Percentiles rank a stretch among this genome's conserved stretches.
These are phyloP conservation scores for Adiantum capillusveneris DNA, from an alignment of 75 land plant species.

Conservation along the genomic window DNA sequence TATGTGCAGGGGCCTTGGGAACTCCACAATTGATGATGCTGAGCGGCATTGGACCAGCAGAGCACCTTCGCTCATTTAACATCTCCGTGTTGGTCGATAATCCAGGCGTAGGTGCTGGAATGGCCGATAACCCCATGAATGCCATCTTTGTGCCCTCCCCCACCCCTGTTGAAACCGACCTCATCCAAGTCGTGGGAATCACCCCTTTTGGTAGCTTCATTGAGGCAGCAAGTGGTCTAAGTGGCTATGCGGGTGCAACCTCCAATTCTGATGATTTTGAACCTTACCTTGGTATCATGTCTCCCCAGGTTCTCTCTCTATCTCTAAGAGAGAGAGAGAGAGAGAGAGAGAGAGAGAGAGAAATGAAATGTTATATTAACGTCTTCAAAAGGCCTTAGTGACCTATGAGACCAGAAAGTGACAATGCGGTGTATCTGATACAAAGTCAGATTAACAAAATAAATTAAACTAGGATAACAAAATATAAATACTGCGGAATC, in stretches of 20 bases:
- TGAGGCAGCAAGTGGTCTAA: slow-evolving; percentile 71
- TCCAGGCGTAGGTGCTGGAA: slow-evolving; percentile 52
- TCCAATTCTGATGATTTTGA: neutral
- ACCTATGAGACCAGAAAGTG: no score
- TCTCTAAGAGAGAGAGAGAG: no score
- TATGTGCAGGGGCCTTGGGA: slow-evolving; percentile 76
- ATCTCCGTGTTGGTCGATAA: slow-evolving; percentile 38
- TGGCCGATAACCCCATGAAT: slow-evolving; percentile 91
- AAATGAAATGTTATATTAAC: no score
- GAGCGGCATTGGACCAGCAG: slow-evolving; percentile 71
- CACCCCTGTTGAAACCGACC: slow-evolving; percentile 43
- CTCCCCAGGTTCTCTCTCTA: slow-evolving; percentile 1
- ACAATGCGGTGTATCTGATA: no score
- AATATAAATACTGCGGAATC: no score
- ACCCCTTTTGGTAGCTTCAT: slow-evolving; percentile 62
- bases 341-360: no score
- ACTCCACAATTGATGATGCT: slow-evolving; percentile 78
- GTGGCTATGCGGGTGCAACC: slow-evolving; percentile 12
- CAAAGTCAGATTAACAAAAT: no score
- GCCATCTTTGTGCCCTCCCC: slow-evolving; percentile 54
- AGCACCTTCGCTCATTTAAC: slow-evolving; percentile 34
- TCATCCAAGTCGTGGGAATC: slow-evolving; percentile 77
- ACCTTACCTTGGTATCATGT: slow-evolving; percentile 1
- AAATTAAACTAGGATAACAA: no score
- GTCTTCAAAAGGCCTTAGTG: no score